Evolutionary conservation across 75 land plant genomes (phyloP), one percentile per base, ranked within the genome.

Genomic region (Picea glauca): DNA sequence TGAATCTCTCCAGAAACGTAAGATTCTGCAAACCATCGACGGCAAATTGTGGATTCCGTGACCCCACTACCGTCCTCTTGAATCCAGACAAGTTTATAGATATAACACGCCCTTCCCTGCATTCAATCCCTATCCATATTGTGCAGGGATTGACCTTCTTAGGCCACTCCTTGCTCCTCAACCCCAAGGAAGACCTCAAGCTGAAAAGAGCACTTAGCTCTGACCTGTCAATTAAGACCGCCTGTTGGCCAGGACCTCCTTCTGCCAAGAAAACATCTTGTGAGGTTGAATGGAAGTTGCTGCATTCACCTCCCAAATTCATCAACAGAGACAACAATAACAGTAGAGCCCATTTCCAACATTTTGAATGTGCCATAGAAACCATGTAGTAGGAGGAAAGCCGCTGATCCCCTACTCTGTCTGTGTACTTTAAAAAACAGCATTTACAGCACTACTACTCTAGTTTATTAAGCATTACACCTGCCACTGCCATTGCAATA

Each of bases 121-220:
- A 97, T 35, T 6, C 4, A 13, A 97, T 79, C 17, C 99, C 99
- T 13, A 3, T 60, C 99, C 99, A 97, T 50, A 40, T 1, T 18
- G 82, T 66, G 82, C 99, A 97, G 9, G 98, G 98, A 80, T 94
- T 92, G 12, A 83, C 61, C 74, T 84, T 84, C 33, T 81, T 81
- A 8, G 96, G 98, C 99, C 99, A 97, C 18, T 94, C 94, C 46
- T 64, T 79, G 77, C 86, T 80, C 57, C 96, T 81, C 68, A 94
- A 78, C 33, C 91, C 94, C 57, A 94, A 79, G 46, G 92, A 87
- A 13, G 87, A 84, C 62, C 96, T 81, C 74, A 94, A 83, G 21
- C 72, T 43, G 33, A 87, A 80, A 58, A 93, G 78, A 61, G 87
- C 90, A 9, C 15, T 15, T 20, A 76, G 40, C 61, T 93, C 93